These are phyloP conservation scores for Huiozyma naganishii DNA, from an alignment of 805 yeast species.

Conservation along the genomic window DNA sequence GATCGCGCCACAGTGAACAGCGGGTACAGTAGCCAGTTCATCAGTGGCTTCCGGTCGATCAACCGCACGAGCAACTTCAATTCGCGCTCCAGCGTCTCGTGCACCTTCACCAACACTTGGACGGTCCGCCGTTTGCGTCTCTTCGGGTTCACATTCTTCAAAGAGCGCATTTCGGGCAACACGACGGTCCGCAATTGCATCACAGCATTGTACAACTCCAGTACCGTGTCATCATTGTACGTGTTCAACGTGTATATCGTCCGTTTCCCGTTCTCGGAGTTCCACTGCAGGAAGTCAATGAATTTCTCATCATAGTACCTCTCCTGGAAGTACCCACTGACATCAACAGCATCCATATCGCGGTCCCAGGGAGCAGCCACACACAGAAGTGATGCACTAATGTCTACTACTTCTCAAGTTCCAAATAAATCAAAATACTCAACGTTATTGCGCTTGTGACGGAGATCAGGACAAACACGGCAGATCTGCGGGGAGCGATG, in stretches of 20 bases:
- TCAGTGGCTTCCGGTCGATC: conserved; percentile 34
- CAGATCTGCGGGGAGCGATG: no score
- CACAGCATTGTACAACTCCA: conserved; percentile 8
- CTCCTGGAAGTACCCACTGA: conserved; percentile 8
- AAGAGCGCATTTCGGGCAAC: background rate
- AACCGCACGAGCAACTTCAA: conserved; percentile 39
- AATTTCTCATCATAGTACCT: conserved; percentile 8
- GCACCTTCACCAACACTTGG: background rate
- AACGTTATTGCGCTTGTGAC: background rate
- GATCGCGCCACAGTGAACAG: conserved; percentile 1
- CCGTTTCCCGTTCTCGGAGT: background rate
- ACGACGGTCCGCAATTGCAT: conserved; percentile 1
- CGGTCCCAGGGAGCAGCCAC: background rate
- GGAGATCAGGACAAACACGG: background rate
- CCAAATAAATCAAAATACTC: background rate
- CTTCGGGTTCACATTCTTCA: conserved; percentile 1
- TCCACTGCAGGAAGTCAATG: conserved; percentile 8
- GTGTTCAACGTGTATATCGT: conserved; percentile 2
- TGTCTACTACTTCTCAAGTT: no score
- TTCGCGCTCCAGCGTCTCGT: conserved; percentile 26
- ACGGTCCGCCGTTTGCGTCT: background rate
- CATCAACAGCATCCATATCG: conserved; percentile 1
- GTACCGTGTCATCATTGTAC: conserved; percentile 3
- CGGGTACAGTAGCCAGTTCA: conserved; percentile 5
- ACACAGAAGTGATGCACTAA: no score